A percentile compares a stretch with the other conserved stretches of the same genome.
Evolutionary conservation across 2,329 filamentous ascomycete genomes (phyloP).

Genomic region (Beauveria sp.): DNA sequence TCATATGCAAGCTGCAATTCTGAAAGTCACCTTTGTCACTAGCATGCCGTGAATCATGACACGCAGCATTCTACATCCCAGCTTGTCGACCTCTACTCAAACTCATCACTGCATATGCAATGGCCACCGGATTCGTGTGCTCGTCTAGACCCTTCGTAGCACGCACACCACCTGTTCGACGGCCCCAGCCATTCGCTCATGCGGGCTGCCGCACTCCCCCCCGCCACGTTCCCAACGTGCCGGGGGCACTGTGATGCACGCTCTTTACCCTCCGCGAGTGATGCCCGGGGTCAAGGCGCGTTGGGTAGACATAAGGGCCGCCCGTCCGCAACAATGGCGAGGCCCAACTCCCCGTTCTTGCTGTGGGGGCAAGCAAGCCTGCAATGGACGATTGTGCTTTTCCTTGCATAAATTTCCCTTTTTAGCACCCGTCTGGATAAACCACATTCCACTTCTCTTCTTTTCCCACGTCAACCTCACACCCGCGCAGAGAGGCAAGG

Average conservation of each 20-base stretch:
- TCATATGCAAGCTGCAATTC: neutral
- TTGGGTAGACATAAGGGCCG: constrained; percentile 7
- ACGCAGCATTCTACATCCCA: neutral
- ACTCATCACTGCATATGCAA: neutral
- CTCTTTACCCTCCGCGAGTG: neutral
- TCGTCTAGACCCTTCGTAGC: neutral
- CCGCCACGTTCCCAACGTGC: neutral
- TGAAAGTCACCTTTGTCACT: neutral
- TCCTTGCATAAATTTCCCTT: neutral
- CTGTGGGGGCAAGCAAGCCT: neutral
- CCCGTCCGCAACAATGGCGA: neutral
- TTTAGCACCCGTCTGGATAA: neutral
- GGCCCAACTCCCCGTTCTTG: neutral
- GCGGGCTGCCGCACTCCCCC: neutral
- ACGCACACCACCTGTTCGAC: neutral
- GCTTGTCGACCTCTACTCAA: neutral
- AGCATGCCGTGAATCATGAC: neutral
- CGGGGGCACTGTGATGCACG: neutral
- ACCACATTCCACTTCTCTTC: neutral
- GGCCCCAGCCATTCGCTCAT: neutral
- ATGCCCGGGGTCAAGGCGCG: neutral
- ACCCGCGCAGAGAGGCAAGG: neutral
- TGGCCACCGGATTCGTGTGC: neutral
- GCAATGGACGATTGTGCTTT: neutral
- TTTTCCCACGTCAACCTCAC: neutral